These are phyloP conservation scores for Colletotrichum liriopes DNA, from an alignment of 2,329 filamentous ascomycete species.

Conservation along the genomic window DNA sequence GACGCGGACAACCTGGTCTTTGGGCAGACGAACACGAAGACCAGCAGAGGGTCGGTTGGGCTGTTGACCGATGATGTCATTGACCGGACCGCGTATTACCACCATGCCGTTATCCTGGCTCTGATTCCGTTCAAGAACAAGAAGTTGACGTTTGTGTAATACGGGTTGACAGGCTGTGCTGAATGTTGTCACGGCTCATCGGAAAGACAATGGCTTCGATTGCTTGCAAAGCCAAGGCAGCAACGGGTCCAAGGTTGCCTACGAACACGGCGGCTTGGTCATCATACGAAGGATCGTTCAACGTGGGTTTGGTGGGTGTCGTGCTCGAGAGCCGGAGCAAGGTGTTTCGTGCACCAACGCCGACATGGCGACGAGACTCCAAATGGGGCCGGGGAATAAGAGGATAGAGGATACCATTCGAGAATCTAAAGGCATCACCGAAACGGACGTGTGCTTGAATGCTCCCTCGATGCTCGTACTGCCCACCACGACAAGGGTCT, in stretches of 20 bases:
- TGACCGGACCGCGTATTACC: conserved; percentile 55
- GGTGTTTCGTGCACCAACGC: not conserved
- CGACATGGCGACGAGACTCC: not conserved
- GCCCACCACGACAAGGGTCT: not conserved
- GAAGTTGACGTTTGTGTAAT: conserved; percentile 50
- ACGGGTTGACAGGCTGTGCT: no score
- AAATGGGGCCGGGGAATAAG: not conserved
- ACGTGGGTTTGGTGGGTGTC: not conserved
- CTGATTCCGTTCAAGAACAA: conserved; percentile 58
- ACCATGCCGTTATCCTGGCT: conserved; percentile 57
- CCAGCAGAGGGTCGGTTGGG: conserved; percentile 57
- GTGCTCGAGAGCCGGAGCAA: not conserved
- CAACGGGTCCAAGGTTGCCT: no score
- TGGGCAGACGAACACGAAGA: conserved; percentile 56
- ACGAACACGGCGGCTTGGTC: not conserved
- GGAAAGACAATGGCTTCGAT: no score
- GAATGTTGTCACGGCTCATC: not conserved
- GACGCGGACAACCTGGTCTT: conserved; percentile 58
- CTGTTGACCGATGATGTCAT: conserved; percentile 57
- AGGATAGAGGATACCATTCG: not conserved
- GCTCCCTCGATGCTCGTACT: not conserved
- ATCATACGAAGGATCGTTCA: not conserved
- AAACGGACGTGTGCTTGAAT: no score
- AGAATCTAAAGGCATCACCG: not conserved
- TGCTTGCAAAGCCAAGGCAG: not conserved